Percentiles rank a stretch among this genome's conserved stretches.
Conservation (phyloP, 2,329 filamentous ascomycete species). For the Albophoma yamanashiensis region DNA sequence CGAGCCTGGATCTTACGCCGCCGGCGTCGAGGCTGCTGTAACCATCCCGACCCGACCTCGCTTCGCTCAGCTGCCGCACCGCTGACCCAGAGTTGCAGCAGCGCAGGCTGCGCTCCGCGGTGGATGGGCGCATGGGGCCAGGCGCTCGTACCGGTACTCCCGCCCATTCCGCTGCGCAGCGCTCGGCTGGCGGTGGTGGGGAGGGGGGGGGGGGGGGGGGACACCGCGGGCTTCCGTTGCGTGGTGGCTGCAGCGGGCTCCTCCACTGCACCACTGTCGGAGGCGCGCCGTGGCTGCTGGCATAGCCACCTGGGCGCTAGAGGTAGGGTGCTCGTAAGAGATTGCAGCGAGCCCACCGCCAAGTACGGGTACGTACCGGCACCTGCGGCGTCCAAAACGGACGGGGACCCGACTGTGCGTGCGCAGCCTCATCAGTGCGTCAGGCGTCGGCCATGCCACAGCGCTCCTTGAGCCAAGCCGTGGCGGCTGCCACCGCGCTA, state of each 20-base stretch:
- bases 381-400: neutral
- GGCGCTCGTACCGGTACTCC: neutral
- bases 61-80: neutral
- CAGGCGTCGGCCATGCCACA: neutral
- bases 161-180: neutral
- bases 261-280: neutral
- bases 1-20: neutral
- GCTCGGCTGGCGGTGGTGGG: neutral
- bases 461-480: neutral
- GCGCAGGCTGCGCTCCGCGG: neutral
- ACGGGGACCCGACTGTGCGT: neutral
- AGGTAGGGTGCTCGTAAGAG: neutral
- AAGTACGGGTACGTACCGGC: neutral
- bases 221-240: neutral
- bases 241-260: neutral
- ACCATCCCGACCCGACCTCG: neutral
- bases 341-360: neutral
- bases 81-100: neutral
- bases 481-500: conserved; percentile 1
- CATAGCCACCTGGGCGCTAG: neutral
- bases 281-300: neutral
- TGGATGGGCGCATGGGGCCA: neutral
- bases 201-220: neutral
- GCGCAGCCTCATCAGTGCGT: neutral
- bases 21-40: neutral